Percentiles rank a stretch among this genome's conserved stretches.
Conservation (phyloP, 2,329 filamentous ascomycete species). For the Torrubiellomyces zombiae region DNA sequence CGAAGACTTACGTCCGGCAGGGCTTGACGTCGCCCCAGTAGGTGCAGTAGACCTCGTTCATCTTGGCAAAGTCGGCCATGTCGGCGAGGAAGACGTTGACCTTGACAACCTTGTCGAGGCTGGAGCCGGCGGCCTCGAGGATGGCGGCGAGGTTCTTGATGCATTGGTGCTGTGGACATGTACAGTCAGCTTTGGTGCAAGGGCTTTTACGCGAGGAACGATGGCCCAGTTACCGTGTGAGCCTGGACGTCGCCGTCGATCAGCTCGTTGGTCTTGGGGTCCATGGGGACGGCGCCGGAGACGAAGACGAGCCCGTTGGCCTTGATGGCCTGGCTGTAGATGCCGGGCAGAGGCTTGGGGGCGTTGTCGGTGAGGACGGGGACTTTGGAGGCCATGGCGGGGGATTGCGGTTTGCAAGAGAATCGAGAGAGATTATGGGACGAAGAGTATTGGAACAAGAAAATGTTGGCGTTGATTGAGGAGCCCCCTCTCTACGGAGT, state of each 20-base stretch:
- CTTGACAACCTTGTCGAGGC: slow-evolving; percentile 51
- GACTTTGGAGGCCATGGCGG: slow-evolving; percentile 17
- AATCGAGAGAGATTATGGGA: too few species aligned
- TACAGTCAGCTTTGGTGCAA: slow-evolving; percentile 1
- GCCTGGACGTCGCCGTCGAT: slow-evolving; percentile 47
- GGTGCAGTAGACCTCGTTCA: slow-evolving; percentile 58
- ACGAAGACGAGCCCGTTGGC: slow-evolving; percentile 53
- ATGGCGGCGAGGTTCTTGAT: slow-evolving; percentile 57
- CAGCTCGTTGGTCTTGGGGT: slow-evolving; percentile 38
- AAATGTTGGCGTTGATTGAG: too few species aligned
- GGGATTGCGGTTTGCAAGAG: too few species aligned
- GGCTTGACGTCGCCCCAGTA: slow-evolving; percentile 42
- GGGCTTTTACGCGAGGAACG: neutral
- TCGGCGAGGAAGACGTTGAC: slow-evolving; percentile 56
- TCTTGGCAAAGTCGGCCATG: slow-evolving; percentile 59
- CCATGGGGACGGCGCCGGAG: slow-evolving; percentile 55
- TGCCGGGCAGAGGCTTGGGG: slow-evolving; percentile 21
- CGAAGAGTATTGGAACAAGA: too few species aligned
- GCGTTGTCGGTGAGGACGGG: slow-evolving; percentile 22
- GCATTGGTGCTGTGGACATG: slow-evolving; percentile 32
- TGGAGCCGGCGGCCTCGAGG: slow-evolving; percentile 49
- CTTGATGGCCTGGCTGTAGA: slow-evolving; percentile 41
- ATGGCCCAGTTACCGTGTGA: slow-evolving; percentile 32
- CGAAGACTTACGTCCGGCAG: slow-evolving; percentile 21
- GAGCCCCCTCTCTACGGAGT: too few species aligned